Evolutionary conservation across 495 filamentous ascomycete genomes (phyloP).

Genomic region (Cercophora sp.): DNA sequence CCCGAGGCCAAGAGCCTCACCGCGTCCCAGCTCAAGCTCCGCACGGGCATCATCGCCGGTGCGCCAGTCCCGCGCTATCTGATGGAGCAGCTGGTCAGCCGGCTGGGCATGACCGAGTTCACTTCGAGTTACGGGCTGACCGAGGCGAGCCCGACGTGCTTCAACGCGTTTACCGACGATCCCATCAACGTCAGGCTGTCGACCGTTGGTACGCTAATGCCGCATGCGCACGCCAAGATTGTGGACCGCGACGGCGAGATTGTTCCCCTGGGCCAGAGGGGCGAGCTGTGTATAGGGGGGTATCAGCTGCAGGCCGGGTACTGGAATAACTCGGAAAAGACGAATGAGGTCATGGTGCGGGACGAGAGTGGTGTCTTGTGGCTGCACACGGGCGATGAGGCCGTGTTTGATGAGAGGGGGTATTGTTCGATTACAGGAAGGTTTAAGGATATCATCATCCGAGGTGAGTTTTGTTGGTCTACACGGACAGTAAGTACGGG

Average conservation of each 20-base stretch:
- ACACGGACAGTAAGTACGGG: neutral
- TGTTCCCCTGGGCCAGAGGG: constrained; percentile 55
- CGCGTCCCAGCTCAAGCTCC: constrained; percentile 44
- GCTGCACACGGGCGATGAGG: constrained; percentile 69
- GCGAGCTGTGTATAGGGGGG: constrained; percentile 65
- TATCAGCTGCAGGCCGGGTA: constrained; percentile 67
- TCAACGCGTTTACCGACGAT: constrained; percentile 66
- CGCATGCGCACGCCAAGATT: constrained; percentile 65
- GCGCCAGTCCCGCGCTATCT: constrained; percentile 60
- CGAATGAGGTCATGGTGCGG: constrained; percentile 54
- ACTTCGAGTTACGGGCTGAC: constrained; percentile 71
- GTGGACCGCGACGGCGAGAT: constrained; percentile 55
- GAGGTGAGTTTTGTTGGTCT: constrained; percentile 30
- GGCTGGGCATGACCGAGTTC: constrained; percentile 63
- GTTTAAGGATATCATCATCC: constrained; percentile 64
- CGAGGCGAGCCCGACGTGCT: constrained; percentile 66
- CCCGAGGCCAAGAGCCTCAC: constrained; percentile 46
- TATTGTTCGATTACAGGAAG: constrained; percentile 62
- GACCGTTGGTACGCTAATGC: constrained; percentile 64
- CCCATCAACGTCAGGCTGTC: constrained; percentile 54
- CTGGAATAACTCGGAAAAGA: constrained; percentile 68
- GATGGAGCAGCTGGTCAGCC: constrained; percentile 58
- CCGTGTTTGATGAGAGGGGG: constrained; percentile 58
- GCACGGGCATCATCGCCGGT: constrained; percentile 68
- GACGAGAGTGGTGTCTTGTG: constrained; percentile 59